Evolutionary conservation across 2,329 filamentous ascomycete genomes (phyloP).

Genomic region (Colletotrichum sp.): DNA sequence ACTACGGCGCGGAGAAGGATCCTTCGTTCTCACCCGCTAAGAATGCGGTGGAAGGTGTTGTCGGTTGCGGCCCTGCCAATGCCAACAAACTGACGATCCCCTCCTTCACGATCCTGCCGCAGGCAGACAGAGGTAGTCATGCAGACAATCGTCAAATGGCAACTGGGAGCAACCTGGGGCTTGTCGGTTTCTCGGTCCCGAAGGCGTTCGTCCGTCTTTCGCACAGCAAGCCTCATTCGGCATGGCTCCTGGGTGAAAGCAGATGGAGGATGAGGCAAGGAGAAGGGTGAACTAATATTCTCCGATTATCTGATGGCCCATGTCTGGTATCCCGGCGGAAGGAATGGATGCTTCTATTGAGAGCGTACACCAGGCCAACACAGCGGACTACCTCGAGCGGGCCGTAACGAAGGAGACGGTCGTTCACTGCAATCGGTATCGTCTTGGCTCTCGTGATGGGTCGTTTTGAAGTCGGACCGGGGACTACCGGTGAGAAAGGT

Average conservation of each 20-base stretch:
- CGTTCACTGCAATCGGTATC: neutral
- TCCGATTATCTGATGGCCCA: neutral
- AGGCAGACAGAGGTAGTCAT: neutral
- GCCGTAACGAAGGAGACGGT: neutral
- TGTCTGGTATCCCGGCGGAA: neutral
- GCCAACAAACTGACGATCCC: neutral
- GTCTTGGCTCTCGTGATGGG: neutral
- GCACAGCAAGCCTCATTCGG: neutral
- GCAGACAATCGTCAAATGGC: neutral
- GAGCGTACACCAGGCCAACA: neutral
- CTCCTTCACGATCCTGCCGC: neutral
- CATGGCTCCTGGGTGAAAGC: neutral
- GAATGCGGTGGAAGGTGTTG: neutral
- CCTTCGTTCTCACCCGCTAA: neutral
- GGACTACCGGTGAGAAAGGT: neutral
- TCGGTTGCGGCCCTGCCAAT: neutral
- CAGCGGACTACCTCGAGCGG: neutral
- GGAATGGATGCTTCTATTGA: neutral
- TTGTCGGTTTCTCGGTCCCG: neutral
- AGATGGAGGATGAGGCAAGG: neutral
- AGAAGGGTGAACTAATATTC: neutral
- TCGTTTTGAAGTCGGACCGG: neutral
- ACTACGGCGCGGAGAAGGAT: neutral
- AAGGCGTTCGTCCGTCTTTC: neutral
- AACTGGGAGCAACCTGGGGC: neutral